Percentiles rank a stretch among this genome's conserved stretches.
phyloP scores from a whole-genome alignment of 1,139 yeast species.

The Kodamaea derodonti region DNA sequence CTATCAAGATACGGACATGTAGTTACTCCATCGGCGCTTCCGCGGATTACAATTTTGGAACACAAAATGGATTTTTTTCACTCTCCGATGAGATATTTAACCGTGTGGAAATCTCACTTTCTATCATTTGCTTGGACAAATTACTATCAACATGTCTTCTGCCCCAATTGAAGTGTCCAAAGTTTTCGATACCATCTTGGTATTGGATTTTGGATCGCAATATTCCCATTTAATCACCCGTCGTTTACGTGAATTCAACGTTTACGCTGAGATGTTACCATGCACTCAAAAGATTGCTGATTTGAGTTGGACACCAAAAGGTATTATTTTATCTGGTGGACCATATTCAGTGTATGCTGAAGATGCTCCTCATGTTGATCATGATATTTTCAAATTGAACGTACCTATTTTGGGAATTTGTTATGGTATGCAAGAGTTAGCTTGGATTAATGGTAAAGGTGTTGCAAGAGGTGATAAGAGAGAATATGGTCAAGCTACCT shows the following conservation, averaged over 20 bases:
- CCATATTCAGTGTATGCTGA: constrained; percentile 96
- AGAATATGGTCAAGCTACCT: constrained; percentile 95
- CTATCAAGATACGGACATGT: too few species aligned
- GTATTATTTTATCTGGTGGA: constrained; percentile 94
- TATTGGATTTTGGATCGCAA: constrained; percentile 97
- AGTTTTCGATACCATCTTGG: constrained; percentile 93
- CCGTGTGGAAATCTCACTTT: not conserved
- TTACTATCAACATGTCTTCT: not conserved
- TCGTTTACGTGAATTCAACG: constrained; percentile 95
- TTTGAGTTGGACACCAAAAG: constrained; percentile 91
- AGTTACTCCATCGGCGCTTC: too few species aligned
- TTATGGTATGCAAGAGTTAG: constrained; percentile 98
- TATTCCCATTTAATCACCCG: constrained; percentile 96
- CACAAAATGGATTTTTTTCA: too few species aligned
- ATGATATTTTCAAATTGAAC: constrained; percentile 79
- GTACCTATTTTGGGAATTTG: constrained; percentile 98
- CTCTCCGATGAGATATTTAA: not conserved
- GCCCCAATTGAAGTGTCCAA: constrained; percentile 64
- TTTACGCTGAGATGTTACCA: constrained; percentile 98
- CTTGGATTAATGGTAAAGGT: constrained; percentile 96
- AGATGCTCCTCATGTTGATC: constrained; percentile 97
- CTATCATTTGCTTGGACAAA: not conserved
- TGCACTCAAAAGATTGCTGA: constrained; percentile 96
- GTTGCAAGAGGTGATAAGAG: constrained; percentile 97
- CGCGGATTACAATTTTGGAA: too few species aligned